phyloP scores from a whole-genome alignment of 2,329 filamentous ascomycete genomes.

The Penicillium polonicum region DNA sequence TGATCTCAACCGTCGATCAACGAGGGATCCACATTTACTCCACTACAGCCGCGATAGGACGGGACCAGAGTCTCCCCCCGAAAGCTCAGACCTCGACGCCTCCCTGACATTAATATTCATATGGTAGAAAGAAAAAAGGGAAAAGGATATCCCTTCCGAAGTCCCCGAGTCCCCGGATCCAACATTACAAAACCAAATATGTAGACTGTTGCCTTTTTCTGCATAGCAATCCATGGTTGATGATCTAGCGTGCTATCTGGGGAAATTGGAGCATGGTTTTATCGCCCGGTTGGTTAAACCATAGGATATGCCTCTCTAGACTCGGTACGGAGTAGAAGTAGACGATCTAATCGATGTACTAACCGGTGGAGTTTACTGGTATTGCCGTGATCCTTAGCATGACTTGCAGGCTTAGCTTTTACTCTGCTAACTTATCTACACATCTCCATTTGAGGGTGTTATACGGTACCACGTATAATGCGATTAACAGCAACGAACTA shows the following conservation, averaged over 20 bases:
- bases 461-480: neutral
- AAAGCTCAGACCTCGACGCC: neutral
- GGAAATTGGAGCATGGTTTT: neutral
- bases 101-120: neutral
- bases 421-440: neutral
- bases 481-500: neutral
- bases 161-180: neutral
- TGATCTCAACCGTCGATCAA: conserved; percentile 1
- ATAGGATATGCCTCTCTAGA: neutral
- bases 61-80: neutral
- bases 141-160: neutral
- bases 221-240: conserved; percentile 2
- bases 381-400: conserved; percentile 5
- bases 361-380: neutral
- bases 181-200: neutral
- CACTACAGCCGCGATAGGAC: neutral
- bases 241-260: neutral
- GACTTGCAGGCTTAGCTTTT: conserved; percentile 14
- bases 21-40: neutral
- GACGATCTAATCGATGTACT: neutral
- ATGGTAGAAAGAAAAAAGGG: neutral
- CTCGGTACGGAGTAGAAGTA: neutral
- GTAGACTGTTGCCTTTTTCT: conserved; percentile 1
- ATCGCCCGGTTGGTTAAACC: neutral
- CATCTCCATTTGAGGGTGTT: neutral